Percentiles rank a stretch among this genome's conserved stretches.
Conservation (phyloP, 129 eudicot genomes). For the Rutidosis leptorrhynchoides region DNA sequence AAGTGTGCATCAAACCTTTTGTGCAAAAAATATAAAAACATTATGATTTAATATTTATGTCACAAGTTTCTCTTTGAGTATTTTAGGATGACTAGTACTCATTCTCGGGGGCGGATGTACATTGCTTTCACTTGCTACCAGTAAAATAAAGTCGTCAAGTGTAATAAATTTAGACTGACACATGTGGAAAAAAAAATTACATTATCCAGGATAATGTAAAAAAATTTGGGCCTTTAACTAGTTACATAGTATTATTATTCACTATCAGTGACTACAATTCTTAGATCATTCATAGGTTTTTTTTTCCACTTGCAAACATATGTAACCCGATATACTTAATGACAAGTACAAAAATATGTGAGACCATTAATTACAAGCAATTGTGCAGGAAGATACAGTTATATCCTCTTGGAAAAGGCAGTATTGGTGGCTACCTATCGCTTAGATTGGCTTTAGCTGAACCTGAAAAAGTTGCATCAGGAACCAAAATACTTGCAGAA, state of each 20-base stretch:
- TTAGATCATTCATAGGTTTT: too few relatives aligned
- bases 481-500: conserved; percentile 44
- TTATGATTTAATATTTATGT: background rate
- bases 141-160: too few relatives aligned
- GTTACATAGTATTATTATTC: too few relatives aligned
- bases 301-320: background rate
- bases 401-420: conserved; percentile 47
- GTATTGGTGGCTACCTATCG: conserved; percentile 36
- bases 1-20: background rate
- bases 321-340: background rate
- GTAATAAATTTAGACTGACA: too few relatives aligned
- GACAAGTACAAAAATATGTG: background rate
- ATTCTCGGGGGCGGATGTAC: too few relatives aligned
- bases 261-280: too few relatives aligned
- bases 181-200: too few relatives aligned
- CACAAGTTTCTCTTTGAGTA: background rate
- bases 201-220: too few relatives aligned
- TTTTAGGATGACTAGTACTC: background rate
- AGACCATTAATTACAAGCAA: background rate
- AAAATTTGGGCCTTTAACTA: too few relatives aligned
- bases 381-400: conserved; percentile 45
- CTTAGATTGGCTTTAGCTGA: conserved; percentile 44
- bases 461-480: conserved; percentile 37
- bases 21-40: background rate
- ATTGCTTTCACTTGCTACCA: too few relatives aligned